Evolutionary conservation across 176 grass and related monocot genomes (phyloP).

Genomic region (Dendrocalamus sinicus): DNA sequence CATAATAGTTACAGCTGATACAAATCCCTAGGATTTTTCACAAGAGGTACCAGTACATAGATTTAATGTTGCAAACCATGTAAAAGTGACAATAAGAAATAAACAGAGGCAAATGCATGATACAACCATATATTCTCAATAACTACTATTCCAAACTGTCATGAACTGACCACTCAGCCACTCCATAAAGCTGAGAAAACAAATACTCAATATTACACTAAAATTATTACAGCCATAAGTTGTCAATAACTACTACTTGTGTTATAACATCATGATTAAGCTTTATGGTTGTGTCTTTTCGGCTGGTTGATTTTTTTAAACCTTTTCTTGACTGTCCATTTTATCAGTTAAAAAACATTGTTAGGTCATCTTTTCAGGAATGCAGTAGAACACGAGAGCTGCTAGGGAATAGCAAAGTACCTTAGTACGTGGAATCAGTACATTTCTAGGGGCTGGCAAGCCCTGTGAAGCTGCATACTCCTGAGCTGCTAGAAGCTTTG

Average conservation of each 20-base stretch:
- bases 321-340: neutral
- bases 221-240: slow-evolving; percentile 12
- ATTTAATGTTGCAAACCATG: slow-evolving; percentile 18
- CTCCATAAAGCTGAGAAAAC: slow-evolving; percentile 20
- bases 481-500: slow-evolving; percentile 85
- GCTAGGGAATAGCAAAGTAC: slow-evolving; percentile 42
- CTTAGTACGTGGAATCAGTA: slow-evolving; percentile 97
- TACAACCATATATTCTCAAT: neutral
- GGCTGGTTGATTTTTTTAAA: neutral
- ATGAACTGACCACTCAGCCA: neutral
- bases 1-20: slow-evolving; percentile 92
- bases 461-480: slow-evolving; percentile 89
- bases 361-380: neutral
- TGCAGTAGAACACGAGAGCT: neutral
- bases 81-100: neutral
- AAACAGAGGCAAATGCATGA: slow-evolving; percentile 17
- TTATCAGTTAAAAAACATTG: neutral
- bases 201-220: slow-evolving; percentile 17
- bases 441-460: slow-evolving; percentile 77
- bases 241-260: neutral
- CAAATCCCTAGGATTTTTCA: slow-evolving; percentile 77
- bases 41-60: slow-evolving; percentile 25
- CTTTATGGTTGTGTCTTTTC: neutral
- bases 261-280: slow-evolving; percentile 23
- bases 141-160: slow-evolving; percentile 1